Conservation (phyloP, 805 yeast species). For the Hanseniaspora valbyensis region DNA sequence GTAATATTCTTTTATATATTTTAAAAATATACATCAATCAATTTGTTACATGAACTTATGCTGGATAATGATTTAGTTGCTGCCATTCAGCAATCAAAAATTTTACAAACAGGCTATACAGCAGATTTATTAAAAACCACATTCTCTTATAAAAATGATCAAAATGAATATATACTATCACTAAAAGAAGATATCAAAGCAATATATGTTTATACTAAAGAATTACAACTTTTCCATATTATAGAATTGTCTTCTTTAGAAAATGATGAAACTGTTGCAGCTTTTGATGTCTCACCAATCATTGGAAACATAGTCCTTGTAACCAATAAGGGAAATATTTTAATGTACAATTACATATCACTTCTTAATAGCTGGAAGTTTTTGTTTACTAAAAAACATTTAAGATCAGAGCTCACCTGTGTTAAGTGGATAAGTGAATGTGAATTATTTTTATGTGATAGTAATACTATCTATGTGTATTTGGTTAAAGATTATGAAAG, state of each 20-base stretch:
- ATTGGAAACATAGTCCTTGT: background rate
- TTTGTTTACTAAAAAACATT: background rate
- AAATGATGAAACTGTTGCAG: background rate
- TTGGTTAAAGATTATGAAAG: background rate
- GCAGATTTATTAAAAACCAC: background rate
- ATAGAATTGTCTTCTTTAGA: background rate
- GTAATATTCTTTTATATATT: too few species aligned
- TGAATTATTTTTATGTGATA: conserved; percentile 1
- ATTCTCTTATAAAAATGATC: background rate
- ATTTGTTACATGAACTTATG: too few species aligned
- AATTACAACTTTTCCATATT: background rate
- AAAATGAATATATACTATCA: background rate
- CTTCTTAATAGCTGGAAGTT: background rate
- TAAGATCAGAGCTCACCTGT: background rate
- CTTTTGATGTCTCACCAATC: background rate
- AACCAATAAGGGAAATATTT: background rate
- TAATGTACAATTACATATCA: background rate
- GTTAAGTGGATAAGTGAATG: background rate
- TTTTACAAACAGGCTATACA: background rate
- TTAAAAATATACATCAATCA: too few species aligned
- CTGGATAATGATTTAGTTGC: background rate
- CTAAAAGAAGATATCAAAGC: background rate
- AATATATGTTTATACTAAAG: background rate
- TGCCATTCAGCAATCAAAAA: background rate
- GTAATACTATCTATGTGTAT: background rate